Base-by-base conservation (phyloP, 345 rosid genomes). In the Arabidopsis suecica region DNA sequence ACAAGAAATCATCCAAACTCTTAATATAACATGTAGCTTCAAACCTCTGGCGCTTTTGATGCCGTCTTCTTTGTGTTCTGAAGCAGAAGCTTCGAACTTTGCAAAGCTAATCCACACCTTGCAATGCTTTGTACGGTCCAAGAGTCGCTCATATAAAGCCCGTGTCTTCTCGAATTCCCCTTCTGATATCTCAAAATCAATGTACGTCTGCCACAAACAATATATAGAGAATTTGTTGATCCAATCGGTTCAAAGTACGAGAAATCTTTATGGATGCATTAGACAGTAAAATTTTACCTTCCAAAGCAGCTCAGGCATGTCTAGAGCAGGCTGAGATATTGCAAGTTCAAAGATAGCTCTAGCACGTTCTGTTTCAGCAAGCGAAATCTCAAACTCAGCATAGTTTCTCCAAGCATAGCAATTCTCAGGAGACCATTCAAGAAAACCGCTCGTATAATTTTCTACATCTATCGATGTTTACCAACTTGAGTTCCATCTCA, bases 291-390 rank as follows among this genome's bases (percentile, higher is more conserved):
- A 5, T 5, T 6, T n/a, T 6, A 45, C 53, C 9, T 48, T 48
- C 53, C 53, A 48, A 18, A 48, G 51, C 51, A 47, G 9, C 22
- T 47, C 22, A 3, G 51, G 51, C 22, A n/a, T 47, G 9, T 47
- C 51, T 2, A 47, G 8, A 47, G 51, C 22, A 14, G 22, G 51
- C 22, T 47, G 51, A 7, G 51, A 5, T 47, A 47, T 47, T 47
- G 51, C 51, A 47, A 47, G 51, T 47, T 47, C 51, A n/a, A 47
- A 47, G 51, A 47, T 47, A 47, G 51, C 51, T 47, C 22, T n/a
- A 47, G 51, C 51, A n/a, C 20, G 51, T 47, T 16, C 51, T n/a
- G 9, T 47, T 47, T 47, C 22, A 47, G 51, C 22, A 47, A 47
- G 51, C n/a, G 22, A 14, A 7, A 47, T 16, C 51, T 47, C 51